Base-by-base conservation (phyloP, 371 early-diverging fungal species). In the Circinella umbellata region DNA sequence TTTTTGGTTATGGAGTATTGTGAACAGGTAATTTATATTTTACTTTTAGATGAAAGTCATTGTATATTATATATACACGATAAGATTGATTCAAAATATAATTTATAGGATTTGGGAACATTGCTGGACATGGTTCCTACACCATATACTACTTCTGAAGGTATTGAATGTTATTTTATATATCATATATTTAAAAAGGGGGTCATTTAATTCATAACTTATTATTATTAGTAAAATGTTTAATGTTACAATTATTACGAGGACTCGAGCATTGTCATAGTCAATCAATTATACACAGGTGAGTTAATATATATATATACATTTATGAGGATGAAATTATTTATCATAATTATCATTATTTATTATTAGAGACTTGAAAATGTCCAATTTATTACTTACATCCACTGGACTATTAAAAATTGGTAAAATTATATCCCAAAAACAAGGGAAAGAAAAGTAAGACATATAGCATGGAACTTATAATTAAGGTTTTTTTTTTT, bases 1-100 rank as follows among this genome's bases (percentile, higher is more conserved):
- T 92, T 89, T 72, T 80, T 92, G 72, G 91, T 91, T 47, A 91
- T 94, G 92, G 93, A 92, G 67, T 92, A 89, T 66, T 93, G 93
- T 76, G 91, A 91, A 66, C 90, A 89, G 82, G 88, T 87, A 81
- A 35, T 9, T 49, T n/a, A n/a, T 27, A 42, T 42, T 6, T 9
- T 42, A 11, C 11, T 42, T 42, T 1, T 42, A 11, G 42, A 27
- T 2, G 2, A 27, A 27, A 27, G 42, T 42, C 42, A 42, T 42
- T 42, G 27, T 27, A 27, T 27, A 27, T 27, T 27, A 27, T 27
- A 27, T 27, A 27, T 27, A 2, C 0, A 2, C 2, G 27, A 27
- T 27, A 27, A 27, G 27, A 27, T 27, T 27, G 53, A 37, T 51
- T 27, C 0, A 27, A 27, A 27, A 27, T 27, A 27, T 63, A 9